Conservation (phyloP, 768 basidiomycete genomes). For the Coprinopsis sp. region DNA sequence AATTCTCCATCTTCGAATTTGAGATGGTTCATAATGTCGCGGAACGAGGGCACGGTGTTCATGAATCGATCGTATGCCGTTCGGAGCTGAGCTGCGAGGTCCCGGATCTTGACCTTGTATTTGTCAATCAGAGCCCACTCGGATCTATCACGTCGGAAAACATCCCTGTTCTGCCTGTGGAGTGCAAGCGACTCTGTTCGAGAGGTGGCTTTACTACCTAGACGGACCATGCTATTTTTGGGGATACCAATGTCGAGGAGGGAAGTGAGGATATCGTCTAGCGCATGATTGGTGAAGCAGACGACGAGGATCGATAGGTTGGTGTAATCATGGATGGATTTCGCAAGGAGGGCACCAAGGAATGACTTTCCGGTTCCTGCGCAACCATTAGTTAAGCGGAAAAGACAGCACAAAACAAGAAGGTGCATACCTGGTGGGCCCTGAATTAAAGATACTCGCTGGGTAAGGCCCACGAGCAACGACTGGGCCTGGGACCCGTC, state of each 20-base stretch:
- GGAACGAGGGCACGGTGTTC: constrained; percentile 12
- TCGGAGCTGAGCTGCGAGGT: not conserved
- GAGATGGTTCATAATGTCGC: constrained; percentile 39
- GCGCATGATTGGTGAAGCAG: constrained; percentile 72
- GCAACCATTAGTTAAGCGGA: not conserved
- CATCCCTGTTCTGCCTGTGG: constrained; percentile 29
- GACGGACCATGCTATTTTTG: constrained; percentile 42
- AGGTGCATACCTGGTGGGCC: constrained; percentile 58
- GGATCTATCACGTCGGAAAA: constrained; percentile 19
- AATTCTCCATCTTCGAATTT: constrained; percentile 48
- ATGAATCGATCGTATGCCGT: constrained; percentile 24
- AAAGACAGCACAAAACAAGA: not conserved
- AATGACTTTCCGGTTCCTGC: constrained; percentile 73
- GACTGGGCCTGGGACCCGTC: constrained; percentile 47
- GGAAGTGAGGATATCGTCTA: constrained; percentile 65
- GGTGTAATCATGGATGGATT: constrained; percentile 48
- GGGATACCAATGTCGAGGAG: constrained; percentile 59
- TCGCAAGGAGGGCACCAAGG: constrained; percentile 63
- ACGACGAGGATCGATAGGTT: constrained; percentile 57
- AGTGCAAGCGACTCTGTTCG: constrained; percentile 44
- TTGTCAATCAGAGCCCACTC: constrained; percentile 42
- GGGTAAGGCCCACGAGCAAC: constrained; percentile 49
- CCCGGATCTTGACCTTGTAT: constrained; percentile 21
- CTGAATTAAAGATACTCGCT: constrained; percentile 58
- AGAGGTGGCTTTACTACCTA: constrained; percentile 52